phyloP scores from a whole-genome alignment of 768 basidiomycete species.

The Leccinum fibrillosum region DNA sequence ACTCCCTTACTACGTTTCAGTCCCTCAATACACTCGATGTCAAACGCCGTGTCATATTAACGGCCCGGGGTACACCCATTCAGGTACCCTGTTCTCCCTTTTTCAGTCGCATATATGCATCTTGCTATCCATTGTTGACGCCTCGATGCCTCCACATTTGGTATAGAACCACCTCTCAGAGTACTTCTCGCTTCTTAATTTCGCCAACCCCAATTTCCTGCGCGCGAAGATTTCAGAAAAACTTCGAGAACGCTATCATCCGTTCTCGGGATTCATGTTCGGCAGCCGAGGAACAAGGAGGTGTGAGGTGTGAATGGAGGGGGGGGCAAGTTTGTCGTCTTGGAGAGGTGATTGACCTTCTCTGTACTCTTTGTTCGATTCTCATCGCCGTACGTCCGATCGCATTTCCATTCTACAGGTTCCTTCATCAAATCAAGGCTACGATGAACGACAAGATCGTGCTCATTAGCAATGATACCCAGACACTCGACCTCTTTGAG shows the following conservation, averaged over 20 bases:
- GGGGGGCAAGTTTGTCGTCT: constrained; percentile 86
- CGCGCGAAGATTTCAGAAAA: constrained; percentile 92
- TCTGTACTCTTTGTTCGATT: not conserved
- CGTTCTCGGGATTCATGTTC: constrained; percentile 89
- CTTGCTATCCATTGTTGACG: not conserved
- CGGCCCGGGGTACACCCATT: constrained; percentile 76
- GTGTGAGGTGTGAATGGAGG: constrained; percentile 69
- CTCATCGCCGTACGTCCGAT: not conserved
- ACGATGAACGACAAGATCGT: constrained; percentile 94
- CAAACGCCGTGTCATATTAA: constrained; percentile 87
- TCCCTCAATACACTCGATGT: constrained; percentile 81
- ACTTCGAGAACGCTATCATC: constrained; percentile 90
- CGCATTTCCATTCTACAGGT: constrained; percentile 43
- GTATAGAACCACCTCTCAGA: constrained; percentile 89
- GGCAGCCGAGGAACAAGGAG: constrained; percentile 63
- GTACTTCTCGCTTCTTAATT: constrained; percentile 90
- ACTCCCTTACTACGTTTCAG: constrained; percentile 77
- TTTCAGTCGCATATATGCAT: constrained; percentile 4
- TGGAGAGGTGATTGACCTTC: constrained; percentile 66
- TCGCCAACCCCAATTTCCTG: constrained; percentile 89
- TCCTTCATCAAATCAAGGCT: constrained; percentile 77
- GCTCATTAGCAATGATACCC: constrained; percentile 94
- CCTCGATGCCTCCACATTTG: not conserved
- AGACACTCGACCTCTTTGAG: constrained; percentile 92
- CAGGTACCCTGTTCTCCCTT: constrained; percentile 46